These are phyloP conservation scores for Paragyromitra xinjiangensis DNA, from an alignment of 495 filamentous ascomycete species.

Conservation along the genomic window DNA sequence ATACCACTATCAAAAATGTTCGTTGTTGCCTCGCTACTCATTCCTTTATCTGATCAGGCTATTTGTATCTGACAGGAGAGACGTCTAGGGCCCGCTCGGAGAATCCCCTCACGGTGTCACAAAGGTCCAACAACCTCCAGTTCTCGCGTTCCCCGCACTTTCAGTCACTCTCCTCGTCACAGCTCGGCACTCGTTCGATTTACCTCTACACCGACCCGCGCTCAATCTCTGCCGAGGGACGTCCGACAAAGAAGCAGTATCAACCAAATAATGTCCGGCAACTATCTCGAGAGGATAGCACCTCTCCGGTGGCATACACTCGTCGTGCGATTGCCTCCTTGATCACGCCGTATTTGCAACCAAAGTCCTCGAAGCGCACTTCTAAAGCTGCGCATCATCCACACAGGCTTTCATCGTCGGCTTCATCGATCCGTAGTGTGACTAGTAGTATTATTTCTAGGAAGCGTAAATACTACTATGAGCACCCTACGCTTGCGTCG, in stretches of 20 bases:
- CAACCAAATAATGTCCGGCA: constrained; percentile 41
- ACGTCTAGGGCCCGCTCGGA: constrained; percentile 45
- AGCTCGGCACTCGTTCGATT: constrained; percentile 40
- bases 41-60: constrained; percentile 37
- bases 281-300: background rate
- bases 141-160: constrained; percentile 52
- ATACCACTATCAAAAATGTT: constrained; percentile 44
- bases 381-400: constrained; percentile 37
- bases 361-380: constrained; percentile 39
- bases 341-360: constrained; percentile 44
- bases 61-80: constrained; percentile 19
- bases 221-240: constrained; percentile 48
- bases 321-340: constrained; percentile 45
- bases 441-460: constrained; percentile 49
- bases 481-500: constrained; percentile 51
- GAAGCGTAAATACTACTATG: constrained; percentile 51
- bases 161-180: constrained; percentile 39
- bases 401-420: constrained; percentile 48
- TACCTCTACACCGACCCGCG: constrained; percentile 51
- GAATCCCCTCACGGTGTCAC: constrained; percentile 51
- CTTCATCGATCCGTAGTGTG: constrained; percentile 46
- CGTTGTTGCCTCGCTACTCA: constrained; percentile 35
- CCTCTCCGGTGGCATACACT: constrained; percentile 19
- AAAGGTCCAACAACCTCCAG: constrained; percentile 55
- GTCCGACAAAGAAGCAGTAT: constrained; percentile 47